These are phyloP conservation scores for Aegilops longissima DNA, from an alignment of 176 grass and related monocot species.

Conservation along the genomic window DNA sequence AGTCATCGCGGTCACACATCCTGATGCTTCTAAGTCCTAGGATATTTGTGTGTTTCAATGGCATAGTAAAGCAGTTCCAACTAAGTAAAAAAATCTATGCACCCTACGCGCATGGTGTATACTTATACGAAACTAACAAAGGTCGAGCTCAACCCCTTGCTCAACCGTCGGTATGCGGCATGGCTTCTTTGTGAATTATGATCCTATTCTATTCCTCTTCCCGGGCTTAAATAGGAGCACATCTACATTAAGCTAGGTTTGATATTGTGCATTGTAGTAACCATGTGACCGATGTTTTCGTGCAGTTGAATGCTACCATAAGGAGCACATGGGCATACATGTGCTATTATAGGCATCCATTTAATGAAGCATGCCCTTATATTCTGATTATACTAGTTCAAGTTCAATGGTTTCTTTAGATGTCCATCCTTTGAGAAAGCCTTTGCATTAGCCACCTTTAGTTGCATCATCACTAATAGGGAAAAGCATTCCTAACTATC, in stretches of 20 bases:
- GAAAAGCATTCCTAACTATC: too few species aligned
- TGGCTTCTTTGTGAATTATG: neutral
- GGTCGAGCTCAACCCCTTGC: neutral
- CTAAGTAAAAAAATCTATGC: neutral
- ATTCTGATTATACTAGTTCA: neutral
- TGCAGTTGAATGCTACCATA: too few species aligned
- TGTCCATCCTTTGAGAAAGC: neutral
- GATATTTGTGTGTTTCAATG: neutral
- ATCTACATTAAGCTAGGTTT: too few species aligned
- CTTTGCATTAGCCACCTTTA: neutral
- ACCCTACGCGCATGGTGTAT: neutral
- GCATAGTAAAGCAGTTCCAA: neutral
- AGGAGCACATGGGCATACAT: neutral
- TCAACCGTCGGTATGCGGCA: neutral
- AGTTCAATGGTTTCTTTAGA: neutral
- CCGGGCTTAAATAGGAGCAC: neutral
- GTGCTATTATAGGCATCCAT: neutral
- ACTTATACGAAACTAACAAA: neutral
- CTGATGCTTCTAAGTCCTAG: neutral
- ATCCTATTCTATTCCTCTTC: neutral
- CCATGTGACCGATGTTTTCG: neutral
- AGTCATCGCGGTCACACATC: neutral
- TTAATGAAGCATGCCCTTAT: neutral
- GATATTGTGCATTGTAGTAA: neutral
- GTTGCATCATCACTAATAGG: neutral